Percentiles rank a stretch among this genome's conserved stretches.
phyloP scores from a whole-genome alignment of 2,329 filamentous ascomycete species.

The Fusarium circinatum region DNA sequence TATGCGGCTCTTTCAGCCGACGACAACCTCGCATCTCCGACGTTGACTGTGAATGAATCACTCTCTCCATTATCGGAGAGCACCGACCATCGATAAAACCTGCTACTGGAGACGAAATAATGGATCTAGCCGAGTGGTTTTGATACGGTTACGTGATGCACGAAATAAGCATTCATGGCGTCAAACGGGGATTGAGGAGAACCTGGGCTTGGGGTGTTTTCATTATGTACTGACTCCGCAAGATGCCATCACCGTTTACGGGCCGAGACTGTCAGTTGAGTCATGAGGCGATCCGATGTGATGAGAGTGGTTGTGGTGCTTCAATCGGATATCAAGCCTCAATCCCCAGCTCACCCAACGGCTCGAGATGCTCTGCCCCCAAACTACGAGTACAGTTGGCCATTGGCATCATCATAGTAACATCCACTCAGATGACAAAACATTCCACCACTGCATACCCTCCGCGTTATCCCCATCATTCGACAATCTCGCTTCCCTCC shows the following conservation, averaged over 20 bases:
- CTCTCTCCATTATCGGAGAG: constrained; percentile 20
- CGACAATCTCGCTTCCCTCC: constrained; percentile 37
- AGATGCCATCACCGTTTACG: constrained; percentile 2
- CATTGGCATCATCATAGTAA: neutral
- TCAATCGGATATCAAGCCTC: constrained; percentile 5
- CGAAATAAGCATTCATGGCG: constrained; percentile 32
- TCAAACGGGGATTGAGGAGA: constrained; percentile 29
- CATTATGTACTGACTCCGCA: constrained; percentile 32
- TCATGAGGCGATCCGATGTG: neutral
- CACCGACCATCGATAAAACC: neutral
- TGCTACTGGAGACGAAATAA: neutral
- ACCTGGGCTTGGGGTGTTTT: constrained; percentile 18
- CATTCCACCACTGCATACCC: neutral
- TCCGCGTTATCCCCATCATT: constrained; percentile 31
- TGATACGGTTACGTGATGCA: constrained; percentile 21
- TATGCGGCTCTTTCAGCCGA: constrained; percentile 26
- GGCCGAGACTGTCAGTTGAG: constrained; percentile 9
- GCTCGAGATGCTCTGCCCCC: neutral
- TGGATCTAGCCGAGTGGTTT: neutral
- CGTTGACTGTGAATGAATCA: constrained; percentile 1
- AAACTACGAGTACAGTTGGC: neutral
- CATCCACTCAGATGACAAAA: neutral
- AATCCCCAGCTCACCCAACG: neutral
- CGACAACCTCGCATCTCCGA: constrained; percentile 30
- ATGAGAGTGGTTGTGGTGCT: neutral